These are phyloP conservation scores for Diplocarpon rosae DNA, from an alignment of 2,329 filamentous ascomycete species.

Conservation along the genomic window DNA sequence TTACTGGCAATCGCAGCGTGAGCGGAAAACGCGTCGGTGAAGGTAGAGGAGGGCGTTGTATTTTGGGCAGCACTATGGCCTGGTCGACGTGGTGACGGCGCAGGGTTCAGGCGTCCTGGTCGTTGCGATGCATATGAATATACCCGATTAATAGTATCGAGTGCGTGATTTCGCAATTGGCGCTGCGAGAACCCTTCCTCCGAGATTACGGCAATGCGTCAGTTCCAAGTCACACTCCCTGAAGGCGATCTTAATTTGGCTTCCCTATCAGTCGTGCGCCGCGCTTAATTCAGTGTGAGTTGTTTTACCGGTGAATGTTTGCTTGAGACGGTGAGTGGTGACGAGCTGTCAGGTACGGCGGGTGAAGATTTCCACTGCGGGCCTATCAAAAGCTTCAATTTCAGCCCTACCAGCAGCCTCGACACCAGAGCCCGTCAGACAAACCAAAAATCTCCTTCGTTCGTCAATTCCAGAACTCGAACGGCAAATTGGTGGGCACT, in stretches of 20 bases:
- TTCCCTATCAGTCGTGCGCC: neutral
- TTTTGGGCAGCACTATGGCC: neutral
- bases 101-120: conserved; percentile 2
- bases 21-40: neutral
- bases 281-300: neutral
- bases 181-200: neutral
- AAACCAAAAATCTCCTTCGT: neutral
- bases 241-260: neutral
- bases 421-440: neutral
- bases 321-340: too few species aligned
- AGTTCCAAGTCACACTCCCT: neutral
- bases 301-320: too few species aligned
- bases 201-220: conserved; percentile 4
- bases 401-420: neutral
- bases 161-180: conserved; percentile 1
- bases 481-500: too few species aligned
- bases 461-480: too few species aligned
- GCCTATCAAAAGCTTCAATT: neutral
- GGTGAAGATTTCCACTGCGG: neutral
- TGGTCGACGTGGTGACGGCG: conserved; percentile 1
- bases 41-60: neutral
- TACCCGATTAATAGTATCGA: neutral
- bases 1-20: too few species aligned
- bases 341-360: too few species aligned
- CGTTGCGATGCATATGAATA: neutral